phyloP scores from a whole-genome alignment of 192 early-diverging fungal genomes.

The Phycomyces nitens region DNA sequence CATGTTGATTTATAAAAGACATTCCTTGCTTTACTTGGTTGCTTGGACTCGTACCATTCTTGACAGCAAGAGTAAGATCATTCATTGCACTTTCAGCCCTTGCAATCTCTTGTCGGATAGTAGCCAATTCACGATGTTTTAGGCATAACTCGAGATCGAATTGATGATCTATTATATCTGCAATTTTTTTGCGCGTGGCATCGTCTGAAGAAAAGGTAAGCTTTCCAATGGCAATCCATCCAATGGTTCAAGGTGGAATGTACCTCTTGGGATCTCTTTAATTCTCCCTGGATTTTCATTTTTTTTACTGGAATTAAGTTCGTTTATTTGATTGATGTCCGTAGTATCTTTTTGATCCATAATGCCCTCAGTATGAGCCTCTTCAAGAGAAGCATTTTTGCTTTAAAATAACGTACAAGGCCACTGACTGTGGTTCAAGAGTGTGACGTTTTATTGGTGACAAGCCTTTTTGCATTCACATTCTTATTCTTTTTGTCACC shows the following conservation, averaged over 20 bases:
- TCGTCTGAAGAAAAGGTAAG: slow-evolving; percentile 18
- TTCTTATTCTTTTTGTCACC: too few relatives aligned
- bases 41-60: slow-evolving; percentile 43
- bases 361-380: not conserved
- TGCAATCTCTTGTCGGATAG: slow-evolving; percentile 59
- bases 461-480: too few relatives aligned
- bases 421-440: too few relatives aligned
- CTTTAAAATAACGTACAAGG: not conserved
- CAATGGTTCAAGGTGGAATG: not conserved
- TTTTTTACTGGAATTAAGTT: not conserved
- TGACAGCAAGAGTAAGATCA: slow-evolving; percentile 51
- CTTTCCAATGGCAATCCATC: not conserved
- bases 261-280: not conserved
- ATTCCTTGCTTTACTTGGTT: not conserved
- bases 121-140: slow-evolving; percentile 61
- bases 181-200: slow-evolving; percentile 41
- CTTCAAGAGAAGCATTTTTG: not conserved
- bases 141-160: slow-evolving; percentile 75
- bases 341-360: not conserved
- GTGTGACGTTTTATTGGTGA: too few relatives aligned
- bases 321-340: not conserved
- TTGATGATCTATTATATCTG: slow-evolving; percentile 63
- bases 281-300: not conserved
- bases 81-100: slow-evolving; percentile 55
- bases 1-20: not conserved